These are phyloP conservation scores for Euphorbia tirucalli DNA, from an alignment of 345 rosid species.

Conservation along the genomic window DNA sequence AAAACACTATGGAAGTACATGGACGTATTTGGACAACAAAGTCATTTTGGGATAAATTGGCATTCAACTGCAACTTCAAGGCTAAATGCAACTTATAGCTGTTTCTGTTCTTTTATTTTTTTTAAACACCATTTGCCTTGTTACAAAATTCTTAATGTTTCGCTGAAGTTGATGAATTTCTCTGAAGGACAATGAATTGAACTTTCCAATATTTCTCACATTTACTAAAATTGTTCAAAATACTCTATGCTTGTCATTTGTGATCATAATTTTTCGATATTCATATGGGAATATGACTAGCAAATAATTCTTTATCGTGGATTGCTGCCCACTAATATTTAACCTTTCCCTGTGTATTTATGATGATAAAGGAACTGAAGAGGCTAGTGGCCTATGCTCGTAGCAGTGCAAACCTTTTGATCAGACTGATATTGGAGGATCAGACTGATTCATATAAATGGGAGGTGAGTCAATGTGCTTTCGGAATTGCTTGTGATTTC, in stretches of 20 bases:
- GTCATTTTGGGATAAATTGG: too few relatives aligned
- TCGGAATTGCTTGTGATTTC: conserved; percentile 8
- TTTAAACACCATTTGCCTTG: background rate
- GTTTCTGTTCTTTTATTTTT: too few relatives aligned
- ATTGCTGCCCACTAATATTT: too few relatives aligned
- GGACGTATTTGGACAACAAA: too few relatives aligned
- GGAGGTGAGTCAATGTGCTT: conserved; percentile 61
- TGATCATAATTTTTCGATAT: background rate
- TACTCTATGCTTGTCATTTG: background rate
- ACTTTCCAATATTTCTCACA: background rate
- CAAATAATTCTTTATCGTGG: too few relatives aligned
- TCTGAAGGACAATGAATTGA: background rate
- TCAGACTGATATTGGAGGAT: conserved; percentile 56
- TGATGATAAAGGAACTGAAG: conserved; percentile 62
- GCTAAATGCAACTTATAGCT: too few relatives aligned
- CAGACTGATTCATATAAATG: conserved; percentile 56
- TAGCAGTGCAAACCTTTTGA: conserved; percentile 77
- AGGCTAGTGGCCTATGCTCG: conserved; percentile 88
- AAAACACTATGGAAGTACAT: too few relatives aligned
- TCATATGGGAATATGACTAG: background rate
- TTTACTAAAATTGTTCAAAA: background rate
- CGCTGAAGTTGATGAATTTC: background rate
- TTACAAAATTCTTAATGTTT: background rate
- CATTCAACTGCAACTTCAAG: too few relatives aligned
- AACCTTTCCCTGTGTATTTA: too few relatives aligned